phyloP scores from a whole-genome alignment of 1,139 yeast species.

The Magnusiomyces paraingens region DNA sequence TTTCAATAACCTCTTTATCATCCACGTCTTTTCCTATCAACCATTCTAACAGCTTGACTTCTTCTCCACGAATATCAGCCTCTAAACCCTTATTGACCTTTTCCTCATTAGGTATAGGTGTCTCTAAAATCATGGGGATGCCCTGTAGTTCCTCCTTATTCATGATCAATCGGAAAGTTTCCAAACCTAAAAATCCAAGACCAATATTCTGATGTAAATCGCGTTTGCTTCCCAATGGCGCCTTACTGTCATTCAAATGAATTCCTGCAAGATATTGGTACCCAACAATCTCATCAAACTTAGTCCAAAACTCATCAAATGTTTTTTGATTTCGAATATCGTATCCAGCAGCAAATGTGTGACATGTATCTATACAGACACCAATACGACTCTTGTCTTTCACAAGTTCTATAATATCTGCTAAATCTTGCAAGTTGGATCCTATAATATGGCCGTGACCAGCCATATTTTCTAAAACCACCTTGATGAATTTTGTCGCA shows the following conservation, averaged over 20 bases:
- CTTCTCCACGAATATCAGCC: constrained; percentile 65
- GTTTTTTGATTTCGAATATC: constrained; percentile 58
- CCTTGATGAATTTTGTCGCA: constrained; percentile 70
- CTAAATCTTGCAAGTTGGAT: constrained; percentile 67
- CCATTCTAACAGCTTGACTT: constrained; percentile 65
- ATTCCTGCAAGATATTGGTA: constrained; percentile 67
- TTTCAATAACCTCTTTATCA: constrained; percentile 50
- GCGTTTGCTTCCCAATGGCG: constrained; percentile 82
- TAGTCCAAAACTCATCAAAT: constrained; percentile 61
- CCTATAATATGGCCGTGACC: constrained; percentile 94
- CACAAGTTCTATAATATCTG: constrained; percentile 65
- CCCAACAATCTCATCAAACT: constrained; percentile 71
- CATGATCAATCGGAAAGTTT: constrained; percentile 70
- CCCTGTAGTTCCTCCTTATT: constrained; percentile 55
- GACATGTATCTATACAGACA: constrained; percentile 93
- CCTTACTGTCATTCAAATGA: constrained; percentile 91
- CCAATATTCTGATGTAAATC: constrained; percentile 92
- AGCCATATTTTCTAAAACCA: constrained; percentile 95
- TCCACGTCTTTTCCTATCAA: constrained; percentile 47
- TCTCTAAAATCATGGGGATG: constrained; percentile 83
- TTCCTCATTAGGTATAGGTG: constrained; percentile 61
- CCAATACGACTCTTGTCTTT: constrained; percentile 80
- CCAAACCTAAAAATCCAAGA: constrained; percentile 81
- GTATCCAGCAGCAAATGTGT: constrained; percentile 93
- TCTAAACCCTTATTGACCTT: constrained; percentile 19